Conservation (phyloP, 306 rosid genomes). For the Fragaria nilgerrensis region DNA sequence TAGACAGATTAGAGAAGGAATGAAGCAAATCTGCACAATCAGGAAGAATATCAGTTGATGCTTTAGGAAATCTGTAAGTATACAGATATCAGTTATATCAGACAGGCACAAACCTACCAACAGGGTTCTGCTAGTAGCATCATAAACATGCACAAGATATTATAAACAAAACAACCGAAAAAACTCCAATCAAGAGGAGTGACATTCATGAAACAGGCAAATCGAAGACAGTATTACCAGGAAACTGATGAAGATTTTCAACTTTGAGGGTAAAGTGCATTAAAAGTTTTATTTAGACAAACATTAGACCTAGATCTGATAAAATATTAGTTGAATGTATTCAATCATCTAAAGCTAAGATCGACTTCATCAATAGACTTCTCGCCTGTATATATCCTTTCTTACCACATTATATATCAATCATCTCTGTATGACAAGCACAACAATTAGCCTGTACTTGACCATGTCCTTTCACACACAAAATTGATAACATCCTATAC, state of each 20-base stretch:
- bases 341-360: neutral
- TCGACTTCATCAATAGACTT: neutral
- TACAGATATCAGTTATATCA: neutral
- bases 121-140: neutral
- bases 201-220: neutral
- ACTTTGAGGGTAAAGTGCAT: neutral
- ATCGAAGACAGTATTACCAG: neutral
- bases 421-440: neutral
- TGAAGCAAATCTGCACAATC: slow-evolving; percentile 79
- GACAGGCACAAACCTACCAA: neutral
- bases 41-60: slow-evolving; percentile 25
- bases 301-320: neutral
- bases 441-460: neutral
- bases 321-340: neutral
- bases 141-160: neutral
- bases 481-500: neutral
- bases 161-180: neutral
- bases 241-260: neutral
- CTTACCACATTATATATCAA: neutral
- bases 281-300: neutral
- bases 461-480: neutral
- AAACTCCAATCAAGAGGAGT: neutral
- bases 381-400: neutral
- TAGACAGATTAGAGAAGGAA: slow-evolving; percentile 77
- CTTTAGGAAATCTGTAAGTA: neutral